A percentile compares a stretch with the other conserved stretches of the same genome.
Conservation (phyloP, 1,284 basidiomycete genomes). For the Pseudozyma pruni region DNA sequence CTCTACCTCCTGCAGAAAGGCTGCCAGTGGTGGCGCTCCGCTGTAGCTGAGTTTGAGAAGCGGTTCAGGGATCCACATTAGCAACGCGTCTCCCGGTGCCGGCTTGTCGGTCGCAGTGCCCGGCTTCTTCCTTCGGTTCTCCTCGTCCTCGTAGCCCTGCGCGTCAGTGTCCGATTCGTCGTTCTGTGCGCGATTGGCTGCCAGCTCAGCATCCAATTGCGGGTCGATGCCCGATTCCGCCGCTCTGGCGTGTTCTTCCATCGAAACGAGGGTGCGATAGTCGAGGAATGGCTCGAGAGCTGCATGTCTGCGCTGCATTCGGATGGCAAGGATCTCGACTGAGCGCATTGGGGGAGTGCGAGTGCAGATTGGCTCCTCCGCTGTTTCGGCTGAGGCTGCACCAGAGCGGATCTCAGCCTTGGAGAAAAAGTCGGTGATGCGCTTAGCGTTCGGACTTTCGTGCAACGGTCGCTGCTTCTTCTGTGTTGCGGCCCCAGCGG, state of each 20-base stretch:
- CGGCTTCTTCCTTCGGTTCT: not conserved
- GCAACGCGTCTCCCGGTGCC: constrained; percentile 11
- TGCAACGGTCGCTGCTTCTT: constrained; percentile 18
- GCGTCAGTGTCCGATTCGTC: constrained; percentile 8
- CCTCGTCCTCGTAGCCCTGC: not conserved
- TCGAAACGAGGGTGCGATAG: constrained; percentile 23
- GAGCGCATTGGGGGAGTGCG: not conserved
- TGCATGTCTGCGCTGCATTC: constrained; percentile 28
- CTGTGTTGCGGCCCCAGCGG: not conserved
- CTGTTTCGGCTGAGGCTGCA: not conserved
- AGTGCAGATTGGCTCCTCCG: not conserved
- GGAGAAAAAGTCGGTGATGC: constrained; percentile 48
- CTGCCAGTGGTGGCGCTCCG: constrained; percentile 1
- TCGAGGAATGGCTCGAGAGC: constrained; percentile 30
- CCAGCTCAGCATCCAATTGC: constrained; percentile 14
- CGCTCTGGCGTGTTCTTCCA: constrained; percentile 5
- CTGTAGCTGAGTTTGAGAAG: constrained; percentile 22
- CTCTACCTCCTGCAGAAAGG: constrained; percentile 8
- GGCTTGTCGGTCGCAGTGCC: not conserved
- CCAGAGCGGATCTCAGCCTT: constrained; percentile 1
- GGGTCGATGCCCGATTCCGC: constrained; percentile 21
- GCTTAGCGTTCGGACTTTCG: constrained; percentile 28
- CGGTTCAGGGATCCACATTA: constrained; percentile 44
- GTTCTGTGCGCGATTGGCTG: not conserved
- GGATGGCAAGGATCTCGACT: constrained; percentile 21